Base-by-base conservation (phyloP, 371 early-diverging fungal species). In the Fennellomyces sp. region DNA sequence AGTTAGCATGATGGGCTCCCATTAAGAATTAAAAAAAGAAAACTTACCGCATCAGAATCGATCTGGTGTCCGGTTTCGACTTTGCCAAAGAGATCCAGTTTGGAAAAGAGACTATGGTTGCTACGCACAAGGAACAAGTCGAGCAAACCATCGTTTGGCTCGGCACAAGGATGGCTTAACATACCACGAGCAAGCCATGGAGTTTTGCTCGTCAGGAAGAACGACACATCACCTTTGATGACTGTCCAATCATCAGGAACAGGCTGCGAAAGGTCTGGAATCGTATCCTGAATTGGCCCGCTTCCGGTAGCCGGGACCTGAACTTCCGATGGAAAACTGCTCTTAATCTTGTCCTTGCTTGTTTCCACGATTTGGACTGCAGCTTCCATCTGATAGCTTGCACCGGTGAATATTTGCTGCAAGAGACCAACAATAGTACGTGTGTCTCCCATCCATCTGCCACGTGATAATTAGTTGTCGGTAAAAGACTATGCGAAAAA, bases 381-480 rank as follows among this genome's bases (percentile, higher is more conserved):
- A 1, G 79, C 67, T 52, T 85, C 74, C 19, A 81, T 65, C 5
- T 66, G 52, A 48, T 85, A 85, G 5, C 71, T 69, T 30, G 70
- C 42, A 6, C 74, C 64, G 0, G 75, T 61, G 53, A 88, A 59
- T 1, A 86, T 75, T 21, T 79, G 78, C 49, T 86, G 72, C 33
- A 88, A 25, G 13, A 81, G 62, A 3, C 85, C 80, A 6, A 82
- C 41, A 0, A 79, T 63, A 1, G 80, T 73, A n/a, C 88, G 78
- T 0, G 80, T 66, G 61, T 82, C 85, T 12, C 86, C 86, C 86
- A 88, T 84, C 85, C 85, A 88, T 42, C 61, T 65, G 54, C 8
- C 39, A 17, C 7, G 0, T 23, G n/a, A 29, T 53, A 8, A 45
- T 47, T 30, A 21, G 36, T 31, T 13, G 35, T 38, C 19, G 17